phyloP scores from a whole-genome alignment of 2,329 filamentous ascomycete genomes.

The Botrytis aclada region DNA sequence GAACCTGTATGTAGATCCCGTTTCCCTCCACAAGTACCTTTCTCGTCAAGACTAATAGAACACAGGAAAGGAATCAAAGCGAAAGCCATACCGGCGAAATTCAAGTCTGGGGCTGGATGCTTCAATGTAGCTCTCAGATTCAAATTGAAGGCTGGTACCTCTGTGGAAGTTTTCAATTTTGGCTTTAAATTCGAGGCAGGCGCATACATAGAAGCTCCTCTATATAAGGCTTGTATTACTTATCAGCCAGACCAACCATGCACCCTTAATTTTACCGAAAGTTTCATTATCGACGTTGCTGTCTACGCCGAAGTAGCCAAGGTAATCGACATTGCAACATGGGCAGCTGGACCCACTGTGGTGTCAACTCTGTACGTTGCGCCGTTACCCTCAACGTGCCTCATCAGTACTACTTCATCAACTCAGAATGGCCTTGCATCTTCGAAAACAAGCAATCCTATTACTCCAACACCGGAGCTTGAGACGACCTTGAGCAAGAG shows the following conservation, averaged over 20 bases:
- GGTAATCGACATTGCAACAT: not conserved
- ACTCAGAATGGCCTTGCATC: not conserved
- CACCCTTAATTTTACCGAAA: constrained; percentile 19
- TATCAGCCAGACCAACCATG: constrained; percentile 17
- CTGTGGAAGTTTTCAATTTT: constrained; percentile 9
- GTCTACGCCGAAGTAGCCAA: not conserved
- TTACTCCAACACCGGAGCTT: not conserved
- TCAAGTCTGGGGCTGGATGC: constrained; percentile 21
- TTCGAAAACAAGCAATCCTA: not conserved
- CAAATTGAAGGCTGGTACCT: constrained; percentile 17
- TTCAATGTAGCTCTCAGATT: constrained; percentile 19
- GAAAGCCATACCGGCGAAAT: constrained; percentile 17
- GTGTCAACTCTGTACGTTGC: not conserved
- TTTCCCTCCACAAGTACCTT: not conserved
- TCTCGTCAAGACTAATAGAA: not conserved
- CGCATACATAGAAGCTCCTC: constrained; percentile 23
- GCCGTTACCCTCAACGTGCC: not conserved
- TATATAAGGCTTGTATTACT: constrained; percentile 22
- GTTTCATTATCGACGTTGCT: constrained; percentile 15
- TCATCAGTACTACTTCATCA: not conserved
- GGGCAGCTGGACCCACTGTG: not conserved
- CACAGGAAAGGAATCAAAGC: constrained; percentile 10
- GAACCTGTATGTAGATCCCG: constrained; percentile 19
- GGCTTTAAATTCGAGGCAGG: constrained; percentile 23
- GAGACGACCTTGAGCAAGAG: not conserved